These are phyloP conservation scores for Mortierella alpina DNA, from an alignment of 192 early-diverging fungal species.

Conservation along the genomic window DNA sequence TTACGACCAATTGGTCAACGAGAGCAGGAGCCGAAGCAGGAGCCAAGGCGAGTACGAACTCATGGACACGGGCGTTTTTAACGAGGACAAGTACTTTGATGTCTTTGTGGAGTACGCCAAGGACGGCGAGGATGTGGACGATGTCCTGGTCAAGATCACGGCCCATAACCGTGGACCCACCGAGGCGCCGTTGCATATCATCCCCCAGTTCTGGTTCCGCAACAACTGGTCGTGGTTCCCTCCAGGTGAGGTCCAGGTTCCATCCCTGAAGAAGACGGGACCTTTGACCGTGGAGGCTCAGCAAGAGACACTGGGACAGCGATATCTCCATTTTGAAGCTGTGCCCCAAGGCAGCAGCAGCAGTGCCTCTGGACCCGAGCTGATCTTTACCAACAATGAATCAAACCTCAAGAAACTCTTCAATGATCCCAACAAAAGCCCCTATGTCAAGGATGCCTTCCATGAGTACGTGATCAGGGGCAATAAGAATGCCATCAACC, in stretches of 20 bases:
- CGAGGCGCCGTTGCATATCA: constrained; percentile 30
- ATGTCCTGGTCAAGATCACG: constrained; percentile 50
- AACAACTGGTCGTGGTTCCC: constrained; percentile 48
- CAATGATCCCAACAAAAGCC: constrained; percentile 49
- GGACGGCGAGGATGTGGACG: constrained; percentile 36
- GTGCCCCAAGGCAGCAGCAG: neutral
- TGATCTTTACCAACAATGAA: constrained; percentile 65
- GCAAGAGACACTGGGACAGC: constrained; percentile 24
- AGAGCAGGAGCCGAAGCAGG: constrained; percentile 9
- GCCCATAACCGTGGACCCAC: constrained; percentile 31
- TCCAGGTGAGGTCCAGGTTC: constrained; percentile 21
- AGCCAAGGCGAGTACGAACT: constrained; percentile 36
- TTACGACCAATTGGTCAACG: constrained; percentile 36
- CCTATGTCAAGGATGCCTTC: constrained; percentile 59
- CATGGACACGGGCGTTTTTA: constrained; percentile 42
- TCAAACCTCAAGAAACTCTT: constrained; percentile 57
- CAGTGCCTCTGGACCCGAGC: constrained; percentile 15
- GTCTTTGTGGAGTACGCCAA: constrained; percentile 53
- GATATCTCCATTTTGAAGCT: constrained; percentile 34
- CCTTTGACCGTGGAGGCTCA: constrained; percentile 15
- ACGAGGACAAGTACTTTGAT: constrained; percentile 52
- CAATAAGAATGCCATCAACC: constrained; percentile 49
- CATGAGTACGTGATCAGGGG: constrained; percentile 55
- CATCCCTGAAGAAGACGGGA: constrained; percentile 22
- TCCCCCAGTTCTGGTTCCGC: constrained; percentile 49